phyloP scores from a whole-genome alignment of 208 protist genomes.

The Lotmaria passim region DNA sequence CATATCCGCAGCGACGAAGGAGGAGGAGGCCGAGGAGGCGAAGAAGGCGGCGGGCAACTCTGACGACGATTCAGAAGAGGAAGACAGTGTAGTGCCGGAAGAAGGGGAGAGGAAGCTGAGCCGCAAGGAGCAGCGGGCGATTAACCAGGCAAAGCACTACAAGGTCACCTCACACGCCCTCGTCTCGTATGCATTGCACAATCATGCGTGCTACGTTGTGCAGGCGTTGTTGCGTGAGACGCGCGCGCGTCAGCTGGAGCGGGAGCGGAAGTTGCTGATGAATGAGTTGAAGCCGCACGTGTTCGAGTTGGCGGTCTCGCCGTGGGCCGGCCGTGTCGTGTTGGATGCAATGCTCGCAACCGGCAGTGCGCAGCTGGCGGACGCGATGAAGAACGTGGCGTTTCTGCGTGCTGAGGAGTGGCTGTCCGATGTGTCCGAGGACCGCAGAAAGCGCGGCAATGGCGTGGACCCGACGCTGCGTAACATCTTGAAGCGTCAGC shows the following conservation, averaged over 20 bases:
- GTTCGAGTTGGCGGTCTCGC: slow-evolving; percentile 81
- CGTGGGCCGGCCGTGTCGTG: slow-evolving; percentile 88
- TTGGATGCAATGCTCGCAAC: slow-evolving; percentile 81
- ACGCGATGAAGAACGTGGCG: slow-evolving; percentile 85
- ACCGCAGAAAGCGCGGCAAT: slow-evolving; percentile 50
- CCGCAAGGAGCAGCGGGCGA: slow-evolving; percentile 59
- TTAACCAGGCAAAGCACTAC: slow-evolving; percentile 76
- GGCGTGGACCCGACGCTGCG: slow-evolving; percentile 76
- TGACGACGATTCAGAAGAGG: slow-evolving; percentile 21
- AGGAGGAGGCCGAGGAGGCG: slow-evolving; percentile 51
- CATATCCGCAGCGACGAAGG: slow-evolving; percentile 34
- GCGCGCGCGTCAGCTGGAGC: slow-evolving; percentile 59
- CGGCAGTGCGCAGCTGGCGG: slow-evolving; percentile 64
- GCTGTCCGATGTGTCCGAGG: slow-evolving; percentile 68
- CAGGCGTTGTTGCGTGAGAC: slow-evolving; percentile 81
- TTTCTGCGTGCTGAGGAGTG: slow-evolving; percentile 85
- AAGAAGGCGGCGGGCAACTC: slow-evolving; percentile 23
- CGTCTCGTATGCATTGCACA: slow-evolving; percentile 79
- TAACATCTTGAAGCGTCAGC: slow-evolving; percentile 71
- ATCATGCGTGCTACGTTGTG: slow-evolving; percentile 83
- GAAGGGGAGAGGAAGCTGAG: slow-evolving; percentile 40
- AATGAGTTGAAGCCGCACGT: slow-evolving; percentile 88
- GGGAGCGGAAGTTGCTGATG: slow-evolving; percentile 73
- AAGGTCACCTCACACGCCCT: slow-evolving; percentile 61
- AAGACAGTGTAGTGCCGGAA: slow-evolving; percentile 12